These are phyloP conservation scores for Hyaloscypha finlandica DNA, from an alignment of 495 filamentous ascomycete genomes.

Conservation along the genomic window DNA sequence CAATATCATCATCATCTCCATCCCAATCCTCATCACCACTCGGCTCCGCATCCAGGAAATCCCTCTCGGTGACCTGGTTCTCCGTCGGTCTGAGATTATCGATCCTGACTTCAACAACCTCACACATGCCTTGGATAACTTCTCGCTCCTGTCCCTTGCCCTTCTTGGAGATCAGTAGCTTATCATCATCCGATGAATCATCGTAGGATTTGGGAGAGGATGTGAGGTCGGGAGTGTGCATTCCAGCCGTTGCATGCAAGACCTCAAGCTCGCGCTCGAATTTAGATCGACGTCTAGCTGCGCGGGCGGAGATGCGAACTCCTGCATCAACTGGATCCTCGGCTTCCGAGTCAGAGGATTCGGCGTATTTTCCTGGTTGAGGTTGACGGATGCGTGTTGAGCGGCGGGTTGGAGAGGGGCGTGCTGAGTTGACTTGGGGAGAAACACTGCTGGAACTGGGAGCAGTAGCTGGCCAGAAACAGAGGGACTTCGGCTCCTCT, in stretches of 20 bases:
- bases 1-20: slow-evolving; percentile 42
- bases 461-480: not conserved
- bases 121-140: slow-evolving; percentile 74
- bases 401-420: slow-evolving; percentile 11
- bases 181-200: slow-evolving; percentile 14
- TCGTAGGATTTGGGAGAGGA: slow-evolving; percentile 1
- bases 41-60: slow-evolving; percentile 77
- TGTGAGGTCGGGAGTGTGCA: slow-evolving; percentile 11
- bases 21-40: slow-evolving; percentile 83
- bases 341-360: slow-evolving; percentile 18
- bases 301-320: not conserved
- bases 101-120: slow-evolving; percentile 75
- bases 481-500: not conserved
- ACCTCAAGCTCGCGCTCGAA: slow-evolving; percentile 23
- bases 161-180: slow-evolving; percentile 7
- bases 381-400: slow-evolving; percentile 19
- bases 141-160: slow-evolving; percentile 28
- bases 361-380: slow-evolving; percentile 23
- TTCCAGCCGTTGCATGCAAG: slow-evolving; percentile 25
- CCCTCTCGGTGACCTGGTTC: slow-evolving; percentile 68
- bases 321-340: slow-evolving; percentile 6
- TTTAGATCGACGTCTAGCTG: not conserved
- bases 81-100: slow-evolving; percentile 82
- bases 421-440: not conserved
- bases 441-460: not conserved